Evolutionary conservation across 1,284 basidiomycete species (phyloP).

Genomic region (Microbotryum saponariae): DNA sequence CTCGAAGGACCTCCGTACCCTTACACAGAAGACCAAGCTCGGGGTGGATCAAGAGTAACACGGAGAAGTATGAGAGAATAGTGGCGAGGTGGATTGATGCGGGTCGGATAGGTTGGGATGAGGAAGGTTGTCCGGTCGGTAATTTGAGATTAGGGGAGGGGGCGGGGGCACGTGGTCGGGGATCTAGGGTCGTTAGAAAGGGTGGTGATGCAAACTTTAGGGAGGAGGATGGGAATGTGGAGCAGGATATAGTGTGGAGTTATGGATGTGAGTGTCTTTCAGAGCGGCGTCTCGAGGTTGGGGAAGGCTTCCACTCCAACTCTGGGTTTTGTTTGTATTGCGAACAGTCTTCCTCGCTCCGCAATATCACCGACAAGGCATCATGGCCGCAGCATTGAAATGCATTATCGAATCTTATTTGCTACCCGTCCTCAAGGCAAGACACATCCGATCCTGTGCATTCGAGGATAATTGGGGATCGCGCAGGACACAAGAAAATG

Average conservation of each 20-base stretch:
- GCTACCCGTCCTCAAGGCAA: constrained; percentile 1
- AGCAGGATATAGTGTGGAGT: constrained; percentile 9
- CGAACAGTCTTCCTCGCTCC: constrained; percentile 14
- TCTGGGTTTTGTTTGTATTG: too few species aligned
- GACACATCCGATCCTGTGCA: constrained; percentile 7
- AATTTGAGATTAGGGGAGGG: not conserved
- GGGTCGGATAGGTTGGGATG: not conserved
- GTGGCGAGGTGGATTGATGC: not conserved
- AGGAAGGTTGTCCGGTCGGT: not conserved
- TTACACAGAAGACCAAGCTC: constrained; percentile 1
- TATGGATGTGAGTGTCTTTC: constrained; percentile 15
- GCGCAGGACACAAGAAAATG: constrained; percentile 14
- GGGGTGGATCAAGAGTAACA: not conserved
- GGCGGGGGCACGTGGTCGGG: not conserved
- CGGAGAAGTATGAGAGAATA: not conserved
- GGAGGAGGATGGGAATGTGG: not conserved
- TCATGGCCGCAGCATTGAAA: constrained; percentile 12
- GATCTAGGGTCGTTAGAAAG: not conserved
- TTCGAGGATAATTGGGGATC: constrained; percentile 10
- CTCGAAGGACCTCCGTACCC: constrained; percentile 25
- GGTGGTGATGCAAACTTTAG: not conserved
- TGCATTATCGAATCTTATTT: not conserved
- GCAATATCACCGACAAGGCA: constrained; percentile 4
- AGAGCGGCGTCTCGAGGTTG: too few species aligned
- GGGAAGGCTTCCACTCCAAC: not conserved